A percentile compares a stretch with the other conserved stretches of the same genome.
These are phyloP conservation scores for Irpex sp. DNA, from an alignment of 1,284 basidiomycete species.

Conservation along the genomic window DNA sequence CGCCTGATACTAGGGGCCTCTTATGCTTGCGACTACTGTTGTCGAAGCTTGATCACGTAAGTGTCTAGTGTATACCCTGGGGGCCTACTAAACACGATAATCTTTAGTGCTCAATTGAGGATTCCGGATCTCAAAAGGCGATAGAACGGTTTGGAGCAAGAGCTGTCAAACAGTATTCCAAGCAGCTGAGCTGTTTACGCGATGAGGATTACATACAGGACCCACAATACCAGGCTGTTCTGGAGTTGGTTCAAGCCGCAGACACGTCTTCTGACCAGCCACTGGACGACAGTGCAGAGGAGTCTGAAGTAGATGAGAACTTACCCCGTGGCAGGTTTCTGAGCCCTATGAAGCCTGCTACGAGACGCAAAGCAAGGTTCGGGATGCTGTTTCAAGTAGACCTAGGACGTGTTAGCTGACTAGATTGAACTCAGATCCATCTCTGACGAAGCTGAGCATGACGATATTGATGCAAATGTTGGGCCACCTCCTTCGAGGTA, in stretches of 20 bases:
- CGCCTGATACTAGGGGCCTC: constrained; percentile 3
- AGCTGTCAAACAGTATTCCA: constrained; percentile 11
- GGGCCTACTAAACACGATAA: neutral
- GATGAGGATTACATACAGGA: neutral
- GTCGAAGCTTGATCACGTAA: neutral
- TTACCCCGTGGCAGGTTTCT: neutral
- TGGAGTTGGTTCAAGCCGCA: neutral
- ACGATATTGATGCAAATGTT: neutral
- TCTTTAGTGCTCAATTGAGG: constrained; percentile 3
- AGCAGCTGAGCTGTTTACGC: constrained; percentile 4
- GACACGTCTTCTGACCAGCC: neutral
- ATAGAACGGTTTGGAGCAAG: constrained; percentile 6
- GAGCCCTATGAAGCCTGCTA: neutral
- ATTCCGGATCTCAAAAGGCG: constrained; percentile 8
- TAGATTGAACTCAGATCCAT: neutral
- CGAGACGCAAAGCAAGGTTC: neutral
- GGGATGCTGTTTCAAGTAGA: neutral
- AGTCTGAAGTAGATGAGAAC: neutral
- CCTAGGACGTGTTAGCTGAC: neutral
- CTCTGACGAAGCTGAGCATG: neutral
- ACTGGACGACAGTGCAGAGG: neutral
- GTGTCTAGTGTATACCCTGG: neutral
- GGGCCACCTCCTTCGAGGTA: neutral
- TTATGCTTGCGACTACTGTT: constrained; percentile 1
- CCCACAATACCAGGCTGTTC: neutral